Percentiles rank a stretch among this genome's conserved stretches.
Conservation (phyloP, 805 yeast genomes). For the Wickerhamiella galacta region DNA sequence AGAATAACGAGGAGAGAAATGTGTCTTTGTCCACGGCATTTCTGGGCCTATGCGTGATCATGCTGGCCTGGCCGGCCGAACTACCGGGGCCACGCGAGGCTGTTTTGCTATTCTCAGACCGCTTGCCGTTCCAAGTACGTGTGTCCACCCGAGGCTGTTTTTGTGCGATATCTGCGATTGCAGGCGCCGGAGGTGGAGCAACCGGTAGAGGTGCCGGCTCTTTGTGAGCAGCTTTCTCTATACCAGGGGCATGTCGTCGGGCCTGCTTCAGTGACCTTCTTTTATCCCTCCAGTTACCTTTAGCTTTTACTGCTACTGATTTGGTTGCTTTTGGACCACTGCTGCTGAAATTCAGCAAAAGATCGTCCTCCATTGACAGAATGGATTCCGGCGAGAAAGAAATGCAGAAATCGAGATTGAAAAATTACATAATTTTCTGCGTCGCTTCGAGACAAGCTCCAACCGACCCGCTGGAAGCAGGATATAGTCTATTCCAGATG, state of each 20-base stretch:
- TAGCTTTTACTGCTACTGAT: conserved; percentile 12
- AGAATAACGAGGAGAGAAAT: conserved; percentile 72
- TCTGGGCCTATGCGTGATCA: conserved; percentile 1
- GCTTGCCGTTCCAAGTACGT: neutral
- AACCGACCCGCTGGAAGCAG: too few species aligned
- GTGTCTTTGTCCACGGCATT: conserved; percentile 27
- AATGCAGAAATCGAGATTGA: neutral
- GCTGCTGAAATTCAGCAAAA: conserved; percentile 57
- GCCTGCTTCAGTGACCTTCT: conserved; percentile 8
- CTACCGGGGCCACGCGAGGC: neutral
- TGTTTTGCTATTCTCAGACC: neutral
- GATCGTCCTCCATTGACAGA: conserved; percentile 26
- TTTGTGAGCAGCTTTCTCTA: too few species aligned
- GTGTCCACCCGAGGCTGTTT: neutral
- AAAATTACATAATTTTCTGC: too few species aligned
- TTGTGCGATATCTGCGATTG: neutral
- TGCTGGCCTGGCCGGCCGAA: neutral
- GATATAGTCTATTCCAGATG: neutral
- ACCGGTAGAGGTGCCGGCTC: conserved; percentile 1
- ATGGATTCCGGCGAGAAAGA: neutral
- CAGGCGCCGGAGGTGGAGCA: neutral
- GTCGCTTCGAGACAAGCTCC: neutral
- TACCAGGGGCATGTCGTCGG: conserved; percentile 30
- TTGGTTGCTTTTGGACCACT: conserved; percentile 20
- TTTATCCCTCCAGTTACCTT: conserved; percentile 25